These are phyloP conservation scores for Podila verticillata DNA, from an alignment of 192 early-diverging fungal species.

Conservation along the genomic window DNA sequence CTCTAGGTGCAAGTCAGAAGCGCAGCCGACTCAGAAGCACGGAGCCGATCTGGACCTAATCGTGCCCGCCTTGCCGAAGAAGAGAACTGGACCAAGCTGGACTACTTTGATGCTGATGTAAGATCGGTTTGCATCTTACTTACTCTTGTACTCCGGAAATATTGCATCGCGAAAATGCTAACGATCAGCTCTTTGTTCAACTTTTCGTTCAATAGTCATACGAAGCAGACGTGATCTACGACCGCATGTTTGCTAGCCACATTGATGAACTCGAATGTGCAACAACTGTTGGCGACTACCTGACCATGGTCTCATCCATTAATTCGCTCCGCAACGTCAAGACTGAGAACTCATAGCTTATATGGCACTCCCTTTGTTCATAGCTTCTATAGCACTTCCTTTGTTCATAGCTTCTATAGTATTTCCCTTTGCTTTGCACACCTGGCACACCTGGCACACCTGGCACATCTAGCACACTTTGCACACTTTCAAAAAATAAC, in stretches of 20 bases:
- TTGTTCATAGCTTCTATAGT: neutral
- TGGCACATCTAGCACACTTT: too few relatives aligned
- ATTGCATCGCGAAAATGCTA: slow-evolving; percentile 1
- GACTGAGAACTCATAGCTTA: slow-evolving; percentile 4
- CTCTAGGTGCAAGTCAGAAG: slow-evolving; percentile 67
- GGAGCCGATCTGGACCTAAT: slow-evolving; percentile 70
- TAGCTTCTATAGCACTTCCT: neutral
- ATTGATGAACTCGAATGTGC: slow-evolving; percentile 40
- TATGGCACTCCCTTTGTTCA: neutral
- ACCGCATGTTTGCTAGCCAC: slow-evolving; percentile 47
- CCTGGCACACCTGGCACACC: too few relatives aligned
- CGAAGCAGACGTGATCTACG: slow-evolving; percentile 44
- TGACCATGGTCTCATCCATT: slow-evolving; percentile 37
- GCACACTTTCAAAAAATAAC: neutral
- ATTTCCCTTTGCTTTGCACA: too few relatives aligned
- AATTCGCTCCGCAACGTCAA: slow-evolving; percentile 44
- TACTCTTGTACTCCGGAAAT: neutral
- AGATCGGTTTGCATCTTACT: slow-evolving; percentile 4
- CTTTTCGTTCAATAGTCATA: slow-evolving; percentile 9
- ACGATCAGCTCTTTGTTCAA: neutral
- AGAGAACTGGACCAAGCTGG: slow-evolving; percentile 76
- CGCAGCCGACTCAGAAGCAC: slow-evolving; percentile 66
- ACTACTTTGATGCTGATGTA: slow-evolving; percentile 70
- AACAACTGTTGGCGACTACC: slow-evolving; percentile 47
- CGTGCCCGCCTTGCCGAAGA: slow-evolving; percentile 70